Evolutionary conservation across 805 yeast genomes (phyloP).

Genomic region (Debaryomyces maramus): DNA sequence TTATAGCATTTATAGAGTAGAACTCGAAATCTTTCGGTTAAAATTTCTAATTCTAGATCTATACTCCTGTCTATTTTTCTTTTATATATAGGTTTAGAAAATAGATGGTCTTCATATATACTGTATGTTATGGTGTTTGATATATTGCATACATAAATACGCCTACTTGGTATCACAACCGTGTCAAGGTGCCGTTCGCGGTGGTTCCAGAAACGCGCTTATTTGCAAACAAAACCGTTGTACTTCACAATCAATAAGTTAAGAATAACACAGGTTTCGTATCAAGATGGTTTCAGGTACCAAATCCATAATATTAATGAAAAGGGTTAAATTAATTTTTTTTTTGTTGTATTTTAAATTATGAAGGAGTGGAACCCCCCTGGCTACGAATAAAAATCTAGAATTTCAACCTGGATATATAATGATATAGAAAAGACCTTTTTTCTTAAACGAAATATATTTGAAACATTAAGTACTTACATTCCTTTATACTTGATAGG

Average conservation of each 20-base stretch:
- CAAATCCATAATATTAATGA: not conserved
- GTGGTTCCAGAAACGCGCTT: not conserved
- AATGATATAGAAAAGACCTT: not conserved
- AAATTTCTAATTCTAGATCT: not conserved
- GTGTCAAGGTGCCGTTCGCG: not conserved
- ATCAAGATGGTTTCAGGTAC: slow-evolving; percentile 1
- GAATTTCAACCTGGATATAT: not conserved
- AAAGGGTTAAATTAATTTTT: not conserved
- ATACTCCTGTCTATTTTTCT: not conserved
- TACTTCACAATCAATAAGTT: not conserved
- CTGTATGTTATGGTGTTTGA: too few species aligned
- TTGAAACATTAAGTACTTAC: not conserved
- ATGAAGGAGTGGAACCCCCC: not conserved
- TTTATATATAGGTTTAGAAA: not conserved
- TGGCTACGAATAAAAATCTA: slow-evolving; percentile 1
- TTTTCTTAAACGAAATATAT: not conserved
- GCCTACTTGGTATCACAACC: too few species aligned
- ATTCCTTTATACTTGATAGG: slow-evolving; percentile 6
- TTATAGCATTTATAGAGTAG: too few species aligned
- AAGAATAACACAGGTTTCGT: not conserved
- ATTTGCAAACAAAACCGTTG: not conserved
- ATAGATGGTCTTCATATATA: not conserved
- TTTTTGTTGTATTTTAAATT: not conserved
- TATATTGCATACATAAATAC: too few species aligned
- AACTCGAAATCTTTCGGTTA: too few species aligned